Evolutionary conservation across 768 basidiomycete genomes (phyloP).

Genomic region (Trametes gibbosa): DNA sequence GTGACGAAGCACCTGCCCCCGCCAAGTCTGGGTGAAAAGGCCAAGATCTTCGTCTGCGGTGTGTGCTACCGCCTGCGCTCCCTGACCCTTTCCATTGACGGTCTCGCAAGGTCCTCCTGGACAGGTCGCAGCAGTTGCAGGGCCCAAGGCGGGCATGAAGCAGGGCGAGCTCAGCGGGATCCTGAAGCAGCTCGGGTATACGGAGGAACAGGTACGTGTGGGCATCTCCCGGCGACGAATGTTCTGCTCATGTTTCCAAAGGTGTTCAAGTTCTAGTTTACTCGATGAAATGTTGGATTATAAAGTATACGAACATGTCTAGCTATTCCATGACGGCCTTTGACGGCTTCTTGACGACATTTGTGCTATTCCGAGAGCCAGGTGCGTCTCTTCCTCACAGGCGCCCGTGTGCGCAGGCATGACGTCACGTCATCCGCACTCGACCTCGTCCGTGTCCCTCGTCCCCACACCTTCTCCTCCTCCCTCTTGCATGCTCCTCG

Average conservation of each 20-base stretch:
- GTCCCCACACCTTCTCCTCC: not conserved
- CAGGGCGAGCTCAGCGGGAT: constrained; percentile 81
- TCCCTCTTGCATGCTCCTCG: not conserved
- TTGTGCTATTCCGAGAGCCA: not conserved
- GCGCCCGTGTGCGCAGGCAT: not conserved
- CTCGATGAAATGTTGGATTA: not conserved
- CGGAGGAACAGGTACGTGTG: constrained; percentile 67
- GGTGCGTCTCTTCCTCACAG: not conserved
- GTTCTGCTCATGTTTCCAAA: not conserved
- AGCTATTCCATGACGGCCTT: not conserved
- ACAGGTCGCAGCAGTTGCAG: constrained; percentile 86
- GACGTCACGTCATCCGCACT: not conserved
- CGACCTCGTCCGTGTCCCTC: not conserved
- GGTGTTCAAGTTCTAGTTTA: constrained; percentile 26
- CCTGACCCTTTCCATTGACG: not conserved
- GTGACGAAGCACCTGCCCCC: constrained; percentile 72
- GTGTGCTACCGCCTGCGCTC: constrained; percentile 27
- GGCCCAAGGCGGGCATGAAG: constrained; percentile 84
- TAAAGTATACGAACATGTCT: not conserved
- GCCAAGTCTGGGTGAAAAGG: constrained; percentile 64
- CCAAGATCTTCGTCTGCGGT: constrained; percentile 91
- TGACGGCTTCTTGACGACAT: not conserved
- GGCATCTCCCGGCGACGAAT: too few relatives aligned
- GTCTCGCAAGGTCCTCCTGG: constrained; percentile 67
- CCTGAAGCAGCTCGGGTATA: constrained; percentile 87